Evolutionary conservation across 176 grass and related monocot genomes (phyloP).

Genomic region (Urochloa ruziziensis): DNA sequence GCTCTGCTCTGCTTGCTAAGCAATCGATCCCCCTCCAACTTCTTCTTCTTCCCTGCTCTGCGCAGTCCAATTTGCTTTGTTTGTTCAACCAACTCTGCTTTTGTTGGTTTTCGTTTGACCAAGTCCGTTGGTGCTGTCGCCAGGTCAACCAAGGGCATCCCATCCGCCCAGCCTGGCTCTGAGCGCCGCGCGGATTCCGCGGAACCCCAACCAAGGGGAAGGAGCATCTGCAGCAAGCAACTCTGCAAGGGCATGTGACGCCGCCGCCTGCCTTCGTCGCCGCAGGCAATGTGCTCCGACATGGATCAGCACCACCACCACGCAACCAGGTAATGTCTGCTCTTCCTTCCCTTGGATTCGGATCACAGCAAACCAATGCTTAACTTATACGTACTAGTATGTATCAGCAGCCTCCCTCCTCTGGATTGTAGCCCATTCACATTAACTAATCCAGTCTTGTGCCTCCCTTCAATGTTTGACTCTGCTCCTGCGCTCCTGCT

Average conservation of each 20-base stretch:
- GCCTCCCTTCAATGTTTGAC: too few species aligned
- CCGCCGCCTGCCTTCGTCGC: constrained; percentile 12
- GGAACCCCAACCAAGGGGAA: background rate
- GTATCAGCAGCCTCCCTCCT: too few species aligned
- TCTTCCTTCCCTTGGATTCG: background rate
- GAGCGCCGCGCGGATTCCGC: background rate
- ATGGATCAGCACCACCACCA: constrained; percentile 29
- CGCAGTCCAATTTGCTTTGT: background rate
- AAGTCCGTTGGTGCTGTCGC: background rate
- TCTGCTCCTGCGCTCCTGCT: too few species aligned
- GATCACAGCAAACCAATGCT: background rate
- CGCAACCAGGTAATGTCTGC: constrained; percentile 13
- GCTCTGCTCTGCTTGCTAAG: background rate
- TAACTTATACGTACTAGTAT: background rate
- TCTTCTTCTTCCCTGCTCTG: too few species aligned
- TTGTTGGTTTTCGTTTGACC: background rate
- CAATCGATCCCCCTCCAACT: too few species aligned
- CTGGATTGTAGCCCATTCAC: too few species aligned
- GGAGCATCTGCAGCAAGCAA: background rate
- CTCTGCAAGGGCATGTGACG: constrained; percentile 30
- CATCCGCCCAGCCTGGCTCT: background rate
- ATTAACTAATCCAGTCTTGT: too few species aligned
- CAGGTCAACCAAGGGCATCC: background rate
- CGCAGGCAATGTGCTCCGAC: constrained; percentile 36
- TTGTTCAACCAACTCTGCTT: background rate